Conservation (phyloP, 2,329 filamentous ascomycete genomes). For the Curvularia verruculosa region DNA sequence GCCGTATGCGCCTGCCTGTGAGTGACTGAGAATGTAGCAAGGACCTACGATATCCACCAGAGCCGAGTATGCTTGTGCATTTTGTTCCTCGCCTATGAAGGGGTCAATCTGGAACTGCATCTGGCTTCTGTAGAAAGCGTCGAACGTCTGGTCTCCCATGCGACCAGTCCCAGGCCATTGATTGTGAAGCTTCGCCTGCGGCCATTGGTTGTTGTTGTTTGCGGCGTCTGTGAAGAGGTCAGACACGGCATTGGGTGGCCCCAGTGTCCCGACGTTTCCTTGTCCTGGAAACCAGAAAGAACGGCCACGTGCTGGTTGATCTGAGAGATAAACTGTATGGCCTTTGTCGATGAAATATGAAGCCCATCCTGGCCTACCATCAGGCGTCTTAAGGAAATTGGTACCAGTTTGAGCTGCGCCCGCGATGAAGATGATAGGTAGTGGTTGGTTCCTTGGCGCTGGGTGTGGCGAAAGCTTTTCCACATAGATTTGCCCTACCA, state of each 20-base stretch:
- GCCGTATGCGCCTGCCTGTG: constrained; percentile 56
- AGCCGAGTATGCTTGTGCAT: constrained; percentile 43
- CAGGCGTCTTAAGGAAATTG: constrained; percentile 52
- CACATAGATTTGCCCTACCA: constrained; percentile 29
- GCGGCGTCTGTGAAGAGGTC: constrained; percentile 12
- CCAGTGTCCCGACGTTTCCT: constrained; percentile 5
- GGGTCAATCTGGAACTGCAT: constrained; percentile 38
- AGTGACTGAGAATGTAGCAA: constrained; percentile 51
- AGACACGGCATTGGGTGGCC: constrained; percentile 7
- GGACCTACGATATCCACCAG: constrained; percentile 53
- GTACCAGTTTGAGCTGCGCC: constrained; percentile 27
- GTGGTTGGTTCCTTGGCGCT: neutral
- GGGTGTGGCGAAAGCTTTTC: constrained; percentile 13
- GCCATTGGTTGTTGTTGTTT: constrained; percentile 37
- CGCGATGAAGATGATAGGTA: constrained; percentile 19
- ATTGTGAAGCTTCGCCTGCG: constrained; percentile 52
- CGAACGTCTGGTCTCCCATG: constrained; percentile 56
- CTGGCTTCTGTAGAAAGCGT: constrained; percentile 55
- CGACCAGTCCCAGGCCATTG: constrained; percentile 50
- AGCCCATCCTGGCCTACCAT: constrained; percentile 58
- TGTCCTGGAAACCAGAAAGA: constrained; percentile 42
- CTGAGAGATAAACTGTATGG: constrained; percentile 56
- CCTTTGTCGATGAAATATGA: constrained; percentile 54
- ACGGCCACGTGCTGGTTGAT: constrained; percentile 55
- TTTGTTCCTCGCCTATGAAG: constrained; percentile 32